Base-by-base conservation (phyloP, 441 rosid genomes). In the Viola pubescens region DNA sequence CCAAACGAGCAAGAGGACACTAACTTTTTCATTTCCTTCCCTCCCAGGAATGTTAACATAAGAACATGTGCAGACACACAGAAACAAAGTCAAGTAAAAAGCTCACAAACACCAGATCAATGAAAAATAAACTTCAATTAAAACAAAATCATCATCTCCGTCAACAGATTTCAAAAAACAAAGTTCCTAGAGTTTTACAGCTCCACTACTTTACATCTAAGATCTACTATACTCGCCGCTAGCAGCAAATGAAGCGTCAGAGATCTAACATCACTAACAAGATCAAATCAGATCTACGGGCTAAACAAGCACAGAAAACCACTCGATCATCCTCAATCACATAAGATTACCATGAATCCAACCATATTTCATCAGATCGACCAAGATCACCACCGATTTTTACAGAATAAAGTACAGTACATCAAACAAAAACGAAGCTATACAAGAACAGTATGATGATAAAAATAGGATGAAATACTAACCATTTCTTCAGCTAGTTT, bases 401-500 rank as follows among this genome's bases (percentile, higher is more conserved):
- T 0, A 61, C 5, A 7, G 7, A 57, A 40, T 3, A 39, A 11
- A 26, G 34, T 26, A 26, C 34, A 26, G 3, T 26, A 26, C 34
- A 26, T 26, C 56, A 14, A 52, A 52, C 11, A 52, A 26, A 46
- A 5, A 12, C 16, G 3, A 56, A 16, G 4, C 3, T 54, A 47
- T 37, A 9, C 9, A 4, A 4, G 42, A 1, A 5, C 0, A 44
- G 12, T 13, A 11, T 47, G 37, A 13, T 26, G 16, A n/a, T 14
- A 48, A 9, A 9, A 40, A 9, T 55, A 58, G 19, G 37, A 10
- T 0, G 10, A 46, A 49, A 4, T 5, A 61, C 78, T 61, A 26
- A 77, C 79, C 82, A 77, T 77, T 26, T 26, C 34, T 26, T 26
- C 34, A 26, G 57, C 51, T 52, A 38, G 19, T 19, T 9, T 0